Percentiles rank a stretch among this genome's conserved stretches.
Conservation (phyloP, 192 early-diverging fungal genomes). For the Backusella mclennaniae region DNA sequence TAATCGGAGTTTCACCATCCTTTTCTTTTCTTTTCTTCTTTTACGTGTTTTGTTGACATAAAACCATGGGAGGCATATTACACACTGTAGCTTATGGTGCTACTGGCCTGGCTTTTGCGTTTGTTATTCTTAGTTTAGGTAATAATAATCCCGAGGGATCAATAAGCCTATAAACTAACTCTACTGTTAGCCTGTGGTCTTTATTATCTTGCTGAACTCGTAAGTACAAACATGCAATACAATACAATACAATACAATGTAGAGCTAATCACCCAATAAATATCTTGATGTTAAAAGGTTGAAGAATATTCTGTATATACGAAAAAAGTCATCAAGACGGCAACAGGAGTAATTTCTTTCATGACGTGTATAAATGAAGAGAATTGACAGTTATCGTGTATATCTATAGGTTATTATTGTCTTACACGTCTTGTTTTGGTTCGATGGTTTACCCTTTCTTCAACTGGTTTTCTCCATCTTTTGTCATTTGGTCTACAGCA, state of each 20-base stretch:
- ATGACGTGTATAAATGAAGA: neutral
- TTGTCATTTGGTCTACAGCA: constrained; percentile 78
- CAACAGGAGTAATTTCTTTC: constrained; percentile 45
- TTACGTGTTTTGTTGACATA: neutral
- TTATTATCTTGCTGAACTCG: constrained; percentile 76
- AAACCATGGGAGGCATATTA: constrained; percentile 23
- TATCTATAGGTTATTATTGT: constrained; percentile 52
- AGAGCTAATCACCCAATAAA: neutral
- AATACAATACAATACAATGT: constrained; percentile 21
- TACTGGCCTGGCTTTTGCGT: constrained; percentile 46
- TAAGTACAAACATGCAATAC: constrained; percentile 25
- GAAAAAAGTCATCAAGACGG: constrained; percentile 68
- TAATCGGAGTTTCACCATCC: neutral
- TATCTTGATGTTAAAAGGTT: constrained; percentile 26
- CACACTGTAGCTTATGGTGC: constrained; percentile 54
- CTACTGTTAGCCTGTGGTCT: constrained; percentile 69
- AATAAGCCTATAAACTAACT: neutral
- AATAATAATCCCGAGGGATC: neutral
- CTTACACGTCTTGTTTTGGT: constrained; percentile 68
- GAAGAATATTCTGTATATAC: constrained; percentile 83
- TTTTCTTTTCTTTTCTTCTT: neutral
- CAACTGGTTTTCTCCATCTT: constrained; percentile 68
- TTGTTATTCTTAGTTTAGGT: constrained; percentile 61
- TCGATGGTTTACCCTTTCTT: constrained; percentile 79
- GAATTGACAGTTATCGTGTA: neutral